Percentiles rank a stretch among this genome's conserved stretches.
Conservation (phyloP, 2,329 filamentous ascomycete species). For the Chrysoporthe puriensis region DNA sequence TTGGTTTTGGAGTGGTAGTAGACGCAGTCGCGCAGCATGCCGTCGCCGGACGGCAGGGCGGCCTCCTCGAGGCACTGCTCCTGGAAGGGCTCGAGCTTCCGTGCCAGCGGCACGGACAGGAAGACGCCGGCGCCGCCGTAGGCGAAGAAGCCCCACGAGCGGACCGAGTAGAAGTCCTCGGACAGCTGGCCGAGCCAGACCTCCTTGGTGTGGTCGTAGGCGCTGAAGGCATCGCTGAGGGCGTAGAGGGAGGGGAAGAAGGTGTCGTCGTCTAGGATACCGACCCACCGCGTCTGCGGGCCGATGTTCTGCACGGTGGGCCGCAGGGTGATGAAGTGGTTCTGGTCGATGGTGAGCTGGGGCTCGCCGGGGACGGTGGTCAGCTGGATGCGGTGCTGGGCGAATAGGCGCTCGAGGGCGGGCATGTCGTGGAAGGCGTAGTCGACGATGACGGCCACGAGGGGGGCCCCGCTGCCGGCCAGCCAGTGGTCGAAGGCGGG, state of each 20-base stretch:
- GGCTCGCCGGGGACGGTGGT: slow-evolving; percentile 34
- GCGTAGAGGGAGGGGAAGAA: slow-evolving; percentile 61
- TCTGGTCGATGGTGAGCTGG: slow-evolving; percentile 50
- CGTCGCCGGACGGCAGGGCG: slow-evolving; percentile 50
- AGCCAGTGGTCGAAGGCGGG: slow-evolving; percentile 61
- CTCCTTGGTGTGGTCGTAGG: slow-evolving; percentile 52
- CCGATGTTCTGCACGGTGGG: slow-evolving; percentile 50
- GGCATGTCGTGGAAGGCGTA: slow-evolving; percentile 30
- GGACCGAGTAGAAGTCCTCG: slow-evolving; percentile 56
- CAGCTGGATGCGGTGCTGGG: slow-evolving; percentile 36
- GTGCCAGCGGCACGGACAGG: slow-evolving; percentile 56
- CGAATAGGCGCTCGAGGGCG: slow-evolving; percentile 40
- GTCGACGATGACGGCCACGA: slow-evolving; percentile 57
- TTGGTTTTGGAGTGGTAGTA: slow-evolving; percentile 56
- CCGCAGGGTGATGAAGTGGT: slow-evolving; percentile 60
- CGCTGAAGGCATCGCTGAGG: slow-evolving; percentile 50
- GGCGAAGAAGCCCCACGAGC: slow-evolving; percentile 59
- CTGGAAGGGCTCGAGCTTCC: slow-evolving; percentile 50
- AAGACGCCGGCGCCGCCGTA: slow-evolving; percentile 66
- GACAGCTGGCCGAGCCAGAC: slow-evolving; percentile 61
- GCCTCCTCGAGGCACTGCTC: slow-evolving; percentile 50
- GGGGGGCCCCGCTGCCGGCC: slow-evolving; percentile 51
- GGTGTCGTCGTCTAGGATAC: slow-evolving; percentile 65
- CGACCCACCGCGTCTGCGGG: slow-evolving; percentile 55
- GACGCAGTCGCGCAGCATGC: slow-evolving; percentile 60